Base-by-base conservation (phyloP, 176 grass and related monocot species). In the Lolium perenne region DNA sequence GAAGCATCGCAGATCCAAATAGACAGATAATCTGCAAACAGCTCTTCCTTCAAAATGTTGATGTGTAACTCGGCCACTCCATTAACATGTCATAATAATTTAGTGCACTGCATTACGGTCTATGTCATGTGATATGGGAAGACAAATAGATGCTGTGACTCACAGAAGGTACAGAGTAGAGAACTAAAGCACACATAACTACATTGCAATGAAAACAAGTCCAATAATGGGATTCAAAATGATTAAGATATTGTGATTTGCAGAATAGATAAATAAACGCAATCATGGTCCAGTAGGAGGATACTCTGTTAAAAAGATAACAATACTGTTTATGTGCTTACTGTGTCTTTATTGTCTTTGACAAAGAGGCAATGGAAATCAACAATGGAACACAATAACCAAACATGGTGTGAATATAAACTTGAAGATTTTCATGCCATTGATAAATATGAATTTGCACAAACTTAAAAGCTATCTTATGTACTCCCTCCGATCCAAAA, bases 51-150 rank as follows among this genome's bases (percentile, higher is more conserved):
- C 87, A 96, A 86, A 49, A 96, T 93, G 75, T 94, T 92, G 74
- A 89, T 96, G 85, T 96, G 94, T 41, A 96, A 83, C 79, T 93
- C 88, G 8, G 94, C 91, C 77, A 96, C 91, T 89, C 93, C 93
- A 88, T 95, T 91, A 49, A 97, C 95, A 93, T 97, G 73, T 75
- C 10, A 74, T 8, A 90, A 80, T 61, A 88, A 80, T 67, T 86
- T 64, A 82, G 80, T 78, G 77, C 10, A 10, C 59, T 85, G 78
- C 67, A 88, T 56, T 72, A 92, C 23, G 13, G 45, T 60, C 11
- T 53, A 21, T 23, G 7, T 78, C 57, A 80, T 54, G 62, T 73
- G 50, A 84, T 35, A 84, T 38, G 41, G 56, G 53, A 74, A 85
- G 8, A 79, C 22, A 91, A 77, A 91, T 10, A 54, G 38, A 84